A percentile compares a stretch with the other conserved stretches of the same genome.
These are phyloP conservation scores for Fusarium sp. DNA, from an alignment of 2,329 filamentous ascomycete species.

Conservation along the genomic window DNA sequence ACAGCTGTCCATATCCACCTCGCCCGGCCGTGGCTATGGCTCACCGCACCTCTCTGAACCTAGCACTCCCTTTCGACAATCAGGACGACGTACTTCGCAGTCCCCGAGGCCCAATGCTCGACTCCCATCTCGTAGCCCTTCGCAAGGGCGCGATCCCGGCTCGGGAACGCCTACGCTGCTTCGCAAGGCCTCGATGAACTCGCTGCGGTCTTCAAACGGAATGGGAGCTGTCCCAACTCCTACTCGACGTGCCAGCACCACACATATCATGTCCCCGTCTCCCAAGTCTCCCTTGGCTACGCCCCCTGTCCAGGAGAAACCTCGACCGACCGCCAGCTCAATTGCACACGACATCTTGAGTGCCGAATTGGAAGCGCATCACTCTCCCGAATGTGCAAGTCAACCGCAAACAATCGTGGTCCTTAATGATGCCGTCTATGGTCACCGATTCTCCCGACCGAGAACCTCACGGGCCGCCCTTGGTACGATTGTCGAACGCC, in stretches of 20 bases:
- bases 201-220: conserved; percentile 60
- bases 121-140: conserved; percentile 55
- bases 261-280: conserved; percentile 55
- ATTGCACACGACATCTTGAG: conserved; percentile 74
- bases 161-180: conserved; percentile 60
- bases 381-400: conserved; percentile 53
- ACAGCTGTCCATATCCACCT: conserved; percentile 54
- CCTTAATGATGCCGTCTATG: conserved; percentile 92
- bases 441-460: conserved; percentile 87
- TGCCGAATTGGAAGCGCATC: conserved; percentile 71
- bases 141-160: conserved; percentile 53
- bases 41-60: conserved; percentile 50
- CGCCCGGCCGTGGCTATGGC: conserved; percentile 42
- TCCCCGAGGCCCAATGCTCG: conserved; percentile 38
- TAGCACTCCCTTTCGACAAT: conserved; percentile 51
- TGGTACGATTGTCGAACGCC: conserved; percentile 87
- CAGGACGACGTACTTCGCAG: conserved; percentile 46
- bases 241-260: conserved; percentile 59
- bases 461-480: conserved; percentile 75
- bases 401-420: conserved; percentile 76
- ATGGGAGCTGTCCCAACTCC: conserved; percentile 49
- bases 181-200: conserved; percentile 65
- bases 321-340: conserved; percentile 57
- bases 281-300: conserved; percentile 47
- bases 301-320: conserved; percentile 48